These are phyloP conservation scores for Rhododendron ovatum DNA, from an alignment of 148 eudicot genomes.

Conservation along the genomic window DNA sequence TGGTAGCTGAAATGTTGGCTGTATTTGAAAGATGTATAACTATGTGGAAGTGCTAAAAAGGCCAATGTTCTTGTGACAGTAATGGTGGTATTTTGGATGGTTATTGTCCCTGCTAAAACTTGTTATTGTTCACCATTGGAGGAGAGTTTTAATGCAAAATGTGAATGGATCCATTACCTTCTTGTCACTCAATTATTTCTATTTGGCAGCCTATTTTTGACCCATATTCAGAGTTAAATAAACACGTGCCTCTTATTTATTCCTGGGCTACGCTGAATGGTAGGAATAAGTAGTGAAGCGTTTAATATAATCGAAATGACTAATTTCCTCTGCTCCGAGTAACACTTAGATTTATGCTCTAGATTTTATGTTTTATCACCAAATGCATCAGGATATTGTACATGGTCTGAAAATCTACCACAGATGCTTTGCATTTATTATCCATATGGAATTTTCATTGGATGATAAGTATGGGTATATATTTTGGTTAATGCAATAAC, in stretches of 20 bases:
- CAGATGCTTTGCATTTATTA: background rate
- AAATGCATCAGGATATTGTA: background rate
- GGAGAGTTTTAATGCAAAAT: background rate
- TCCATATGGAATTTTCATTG: background rate
- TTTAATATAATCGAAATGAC: background rate
- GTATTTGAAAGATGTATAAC: background rate
- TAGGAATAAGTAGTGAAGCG: background rate
- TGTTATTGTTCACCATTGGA: background rate
- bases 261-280: background rate
- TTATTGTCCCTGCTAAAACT: background rate
- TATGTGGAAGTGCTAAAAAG: background rate
- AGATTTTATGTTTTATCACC: background rate
- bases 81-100: background rate
- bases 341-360: background rate
- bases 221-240: background rate
- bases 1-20: background rate
- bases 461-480: background rate
- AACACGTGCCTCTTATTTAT: background rate
- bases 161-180: background rate
- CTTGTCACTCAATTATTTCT: background rate
- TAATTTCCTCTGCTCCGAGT: background rate
- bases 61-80: background rate
- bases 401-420: background rate
- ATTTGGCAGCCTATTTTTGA: background rate
- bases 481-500: background rate